Evolutionary conservation across 225 moss, liverwort and hornwort species (phyloP), one percentile per base, ranked within the genome.

Genomic region (Sphagnum contortum): DNA sequence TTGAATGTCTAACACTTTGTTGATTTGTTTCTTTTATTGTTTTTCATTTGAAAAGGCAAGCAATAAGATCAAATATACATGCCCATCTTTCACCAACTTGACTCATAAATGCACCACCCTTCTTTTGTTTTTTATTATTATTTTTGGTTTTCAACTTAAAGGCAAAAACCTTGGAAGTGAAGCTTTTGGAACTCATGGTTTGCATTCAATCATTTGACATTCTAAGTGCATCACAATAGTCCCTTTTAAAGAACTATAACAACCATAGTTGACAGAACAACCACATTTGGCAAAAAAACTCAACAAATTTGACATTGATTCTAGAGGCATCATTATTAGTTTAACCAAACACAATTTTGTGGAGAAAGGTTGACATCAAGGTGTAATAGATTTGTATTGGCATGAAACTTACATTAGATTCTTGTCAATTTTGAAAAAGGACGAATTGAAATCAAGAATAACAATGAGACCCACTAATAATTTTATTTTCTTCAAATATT

Each of bases 351-450:
- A 74, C 63, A 80, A 85, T 0, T 81, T 85, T 57, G 85, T 85
- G 44, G 85, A 85, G 69, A 81, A 78, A 68, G 85, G 76, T 57
- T 78, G 72, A 6, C 85, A 81, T 47, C 81, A 81, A 66, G 81
- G 78, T 3, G 69, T 78, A 1, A 78, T 83, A 85, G 78, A 94
- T 76, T 81, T 81, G 8, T 95, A 92, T 73, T 95, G 95, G 95
- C 86, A 88, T 65, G 60, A 75, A 52, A 90, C 95, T 2, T 95
- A 90, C 62, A 66, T 79, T 8, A 78, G 76, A 46, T 72, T 95
- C 71, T 72, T 77, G 10, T 78, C 76, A 4, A 88, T 95, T 49
- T 72, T 95, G 56, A 84, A 69, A 64, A 88, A 95, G 57, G 95
- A 95, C 11, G 77, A 73, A 60, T 75, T 66, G 3, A 95, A 92